Evolutionary conservation across 2,329 filamentous ascomycete genomes (phyloP).

Genomic region (Trichophyton mentagrophytes): DNA sequence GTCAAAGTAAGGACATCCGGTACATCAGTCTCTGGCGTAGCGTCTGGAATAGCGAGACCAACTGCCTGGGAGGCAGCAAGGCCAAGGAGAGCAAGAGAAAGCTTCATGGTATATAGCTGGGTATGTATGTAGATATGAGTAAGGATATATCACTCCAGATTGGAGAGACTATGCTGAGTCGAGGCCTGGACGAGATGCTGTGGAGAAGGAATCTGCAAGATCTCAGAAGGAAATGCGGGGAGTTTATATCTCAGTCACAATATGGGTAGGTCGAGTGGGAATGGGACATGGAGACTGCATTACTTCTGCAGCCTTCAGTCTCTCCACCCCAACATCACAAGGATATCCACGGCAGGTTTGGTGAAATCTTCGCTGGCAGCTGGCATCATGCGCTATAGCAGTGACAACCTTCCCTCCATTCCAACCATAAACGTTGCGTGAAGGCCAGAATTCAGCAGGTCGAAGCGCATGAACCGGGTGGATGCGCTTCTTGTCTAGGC

Average conservation of each 20-base stretch:
- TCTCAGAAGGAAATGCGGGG: not conserved
- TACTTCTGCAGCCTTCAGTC: not conserved
- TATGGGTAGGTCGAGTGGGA: not conserved
- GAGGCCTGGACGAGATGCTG: not conserved
- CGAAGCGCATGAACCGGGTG: slow-evolving; percentile 4
- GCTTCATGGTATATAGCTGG: not conserved
- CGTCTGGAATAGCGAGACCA: not conserved
- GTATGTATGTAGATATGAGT: not conserved
- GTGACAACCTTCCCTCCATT: not conserved
- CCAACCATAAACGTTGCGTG: not conserved
- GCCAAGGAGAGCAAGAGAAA: slow-evolving; percentile 1
- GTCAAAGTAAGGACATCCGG: not conserved
- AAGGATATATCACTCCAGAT: not conserved
- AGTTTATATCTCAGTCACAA: slow-evolving; percentile 1
- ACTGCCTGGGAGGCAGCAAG: slow-evolving; percentile 1
- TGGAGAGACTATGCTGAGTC: not conserved
- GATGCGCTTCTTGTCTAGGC: slow-evolving; percentile 3
- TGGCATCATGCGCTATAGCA: not conserved
- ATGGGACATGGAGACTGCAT: not conserved
- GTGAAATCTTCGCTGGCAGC: not conserved
- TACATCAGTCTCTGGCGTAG: not conserved
- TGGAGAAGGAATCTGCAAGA: slow-evolving; percentile 1
- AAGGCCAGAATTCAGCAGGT: not conserved
- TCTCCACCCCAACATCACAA: not conserved
- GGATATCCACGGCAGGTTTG: not conserved